phyloP scores from a whole-genome alignment of 225 moss, liverwort and hornwort genomes.

The Neckera pumila region DNA sequence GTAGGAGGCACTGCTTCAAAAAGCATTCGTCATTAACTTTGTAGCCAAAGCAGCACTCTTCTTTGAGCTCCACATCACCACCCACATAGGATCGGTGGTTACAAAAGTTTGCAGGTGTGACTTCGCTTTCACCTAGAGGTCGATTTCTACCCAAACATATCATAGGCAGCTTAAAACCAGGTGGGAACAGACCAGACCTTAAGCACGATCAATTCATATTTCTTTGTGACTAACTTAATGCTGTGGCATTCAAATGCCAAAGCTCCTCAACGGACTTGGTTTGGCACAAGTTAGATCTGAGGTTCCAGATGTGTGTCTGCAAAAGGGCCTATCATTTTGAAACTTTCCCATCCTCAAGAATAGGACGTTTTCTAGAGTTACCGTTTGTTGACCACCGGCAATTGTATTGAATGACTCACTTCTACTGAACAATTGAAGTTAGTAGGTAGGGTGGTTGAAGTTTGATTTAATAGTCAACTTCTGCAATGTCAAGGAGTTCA shows the following conservation, averaged over 20 bases:
- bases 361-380: not conserved
- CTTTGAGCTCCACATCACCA: not conserved
- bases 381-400: not conserved
- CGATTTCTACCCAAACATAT: too few relatives aligned
- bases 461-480: too few relatives aligned
- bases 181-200: too few relatives aligned
- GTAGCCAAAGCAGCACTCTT: accelerated
- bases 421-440: not conserved
- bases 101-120: not conserved
- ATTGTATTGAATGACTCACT: not conserved
- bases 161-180: accelerated
- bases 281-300: too few relatives aligned
- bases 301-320: too few relatives aligned
- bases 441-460: not conserved
- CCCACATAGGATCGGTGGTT: not conserved
- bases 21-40: not conserved
- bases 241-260: too few relatives aligned
- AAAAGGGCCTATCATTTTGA: not conserved
- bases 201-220: too few relatives aligned
- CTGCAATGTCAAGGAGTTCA: too few relatives aligned
- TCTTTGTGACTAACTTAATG: too few relatives aligned
- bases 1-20: not conserved
- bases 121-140: too few relatives aligned
- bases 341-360: not conserved
- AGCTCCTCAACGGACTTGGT: too few relatives aligned